Base-by-base conservation (phyloP, 306 rosid genomes). In the Dalbergia cultrata region DNA sequence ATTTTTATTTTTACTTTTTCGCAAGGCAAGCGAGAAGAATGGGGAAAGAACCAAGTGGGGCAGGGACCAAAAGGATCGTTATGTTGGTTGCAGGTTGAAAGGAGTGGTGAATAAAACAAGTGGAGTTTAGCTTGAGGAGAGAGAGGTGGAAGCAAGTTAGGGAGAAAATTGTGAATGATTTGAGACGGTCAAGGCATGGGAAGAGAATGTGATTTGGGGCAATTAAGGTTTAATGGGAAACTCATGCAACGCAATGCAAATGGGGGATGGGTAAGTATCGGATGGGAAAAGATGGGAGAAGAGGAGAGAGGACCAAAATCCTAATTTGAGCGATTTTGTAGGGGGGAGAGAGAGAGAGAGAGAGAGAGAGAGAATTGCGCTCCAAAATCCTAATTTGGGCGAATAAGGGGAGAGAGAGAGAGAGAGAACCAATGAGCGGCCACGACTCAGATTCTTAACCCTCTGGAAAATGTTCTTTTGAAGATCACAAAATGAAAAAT, bases 141-240 rank as follows among this genome's bases (percentile, higher is more conserved):
- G 31, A 26, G 31, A 26, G 17, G 56, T 9, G 47, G 17, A 61
- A 49, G 50, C 37, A 72, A 8, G 54, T 3, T 5, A 6, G 17
- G 21, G 8, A 16, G 8, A 22, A 67, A 37, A 26, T 26, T 26
- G 31, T 2, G 31, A 6, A n/a, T 17, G 21, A 56, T 50, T 13
- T 13, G n/a, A 1, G 44, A 26, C 3, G 31, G 31, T 2, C 31
- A 26, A 26, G 31, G 31, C 31, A 3, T 26, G n/a, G 33, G 13
- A 58, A 33, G 57, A 53, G 67, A 47, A 77, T 65, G 49, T 61
- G 49, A 45, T 16, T 44, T 61, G 13, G 19, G 53, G 37, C 31
- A 75, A 75, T 76, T 57, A 77, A 76, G 75, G 79, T 83, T 77
- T 62, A 74, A 57, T 18, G 31, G 34, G 67, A 70, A 61, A 62